Conservation (phyloP, 2,329 filamentous ascomycete species). For the Apiospora malaysiana region DNA sequence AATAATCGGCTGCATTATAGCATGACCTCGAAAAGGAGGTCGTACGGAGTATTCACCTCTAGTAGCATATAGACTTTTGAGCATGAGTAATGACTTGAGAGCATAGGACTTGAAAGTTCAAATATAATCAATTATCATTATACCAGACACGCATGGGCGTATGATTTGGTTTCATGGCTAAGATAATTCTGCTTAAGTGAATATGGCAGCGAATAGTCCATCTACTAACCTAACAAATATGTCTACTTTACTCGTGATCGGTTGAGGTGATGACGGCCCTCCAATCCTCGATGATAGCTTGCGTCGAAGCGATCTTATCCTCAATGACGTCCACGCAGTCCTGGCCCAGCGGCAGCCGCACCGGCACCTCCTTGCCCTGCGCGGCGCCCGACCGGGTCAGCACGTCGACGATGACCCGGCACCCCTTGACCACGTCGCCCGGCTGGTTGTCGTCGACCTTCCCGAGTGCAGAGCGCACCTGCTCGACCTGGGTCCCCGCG, state of each 20-base stretch:
- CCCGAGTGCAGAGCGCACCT: slow-evolving; percentile 39
- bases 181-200: too few relatives aligned
- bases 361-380: slow-evolving; percentile 54
- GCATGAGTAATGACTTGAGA: slow-evolving; percentile 12
- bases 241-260: slow-evolving; percentile 38
- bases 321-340: slow-evolving; percentile 53
- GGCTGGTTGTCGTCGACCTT: slow-evolving; percentile 54
- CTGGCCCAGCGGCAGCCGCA: slow-evolving; percentile 59
- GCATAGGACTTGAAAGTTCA: neutral
- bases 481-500: slow-evolving; percentile 34
- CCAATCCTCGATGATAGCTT: slow-evolving; percentile 56
- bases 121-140: slow-evolving; percentile 1
- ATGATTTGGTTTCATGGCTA: too few relatives aligned
- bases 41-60: neutral
- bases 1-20: neutral
- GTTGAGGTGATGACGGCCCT: slow-evolving; percentile 48
- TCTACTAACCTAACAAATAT: neutral
- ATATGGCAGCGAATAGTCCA: neutral
- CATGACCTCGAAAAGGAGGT: neutral
- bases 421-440: slow-evolving; percentile 61
- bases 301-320: slow-evolving; percentile 48
- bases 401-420: slow-evolving; percentile 58
- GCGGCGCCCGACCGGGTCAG: slow-evolving; percentile 56
- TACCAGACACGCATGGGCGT: neutral
- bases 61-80: slow-evolving; percentile 9